Conservation (phyloP, 257 asterid genomes). For the Fraxinus americana region DNA sequence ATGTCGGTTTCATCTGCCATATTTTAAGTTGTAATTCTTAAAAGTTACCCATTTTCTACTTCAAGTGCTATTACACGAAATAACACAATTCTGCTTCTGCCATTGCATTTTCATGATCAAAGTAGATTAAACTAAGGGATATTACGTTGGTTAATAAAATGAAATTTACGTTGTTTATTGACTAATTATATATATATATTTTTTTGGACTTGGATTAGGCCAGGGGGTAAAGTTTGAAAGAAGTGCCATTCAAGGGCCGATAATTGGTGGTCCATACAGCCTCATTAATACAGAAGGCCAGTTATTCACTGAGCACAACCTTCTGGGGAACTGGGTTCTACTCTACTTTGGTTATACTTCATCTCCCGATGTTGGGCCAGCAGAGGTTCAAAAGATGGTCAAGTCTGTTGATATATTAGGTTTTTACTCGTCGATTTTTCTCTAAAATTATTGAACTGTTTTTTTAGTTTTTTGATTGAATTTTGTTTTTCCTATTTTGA, state of each 20-base stretch:
- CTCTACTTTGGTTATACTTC: constrained; percentile 89
- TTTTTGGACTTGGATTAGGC: constrained; percentile 46
- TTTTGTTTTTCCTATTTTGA: constrained; percentile 24
- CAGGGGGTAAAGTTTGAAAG: constrained; percentile 85
- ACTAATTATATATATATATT: neutral
- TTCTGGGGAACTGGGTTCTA: constrained; percentile 90
- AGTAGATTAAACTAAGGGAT: neutral
- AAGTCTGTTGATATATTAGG: constrained; percentile 67
- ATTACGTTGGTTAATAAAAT: neutral
- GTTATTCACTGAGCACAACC: constrained; percentile 70
- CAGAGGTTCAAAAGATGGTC: constrained; percentile 92
- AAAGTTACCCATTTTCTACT: neutral
- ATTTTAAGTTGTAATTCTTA: neutral
- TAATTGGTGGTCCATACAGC: constrained; percentile 93
- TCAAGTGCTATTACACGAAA: constrained; percentile 7
- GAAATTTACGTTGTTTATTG: neutral
- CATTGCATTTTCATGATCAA: neutral
- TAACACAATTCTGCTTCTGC: neutral
- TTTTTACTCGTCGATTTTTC: constrained; percentile 32
- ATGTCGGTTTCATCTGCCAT: neutral
- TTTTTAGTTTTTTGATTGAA: constrained; percentile 19
- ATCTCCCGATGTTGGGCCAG: constrained; percentile 98
- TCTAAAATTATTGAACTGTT: constrained; percentile 8
- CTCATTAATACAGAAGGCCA: constrained; percentile 66
- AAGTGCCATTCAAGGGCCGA: constrained; percentile 80